Evolutionary conservation across 2,329 filamentous ascomycete species (phyloP).

Genomic region (Ophiostoma pallidulum): DNA sequence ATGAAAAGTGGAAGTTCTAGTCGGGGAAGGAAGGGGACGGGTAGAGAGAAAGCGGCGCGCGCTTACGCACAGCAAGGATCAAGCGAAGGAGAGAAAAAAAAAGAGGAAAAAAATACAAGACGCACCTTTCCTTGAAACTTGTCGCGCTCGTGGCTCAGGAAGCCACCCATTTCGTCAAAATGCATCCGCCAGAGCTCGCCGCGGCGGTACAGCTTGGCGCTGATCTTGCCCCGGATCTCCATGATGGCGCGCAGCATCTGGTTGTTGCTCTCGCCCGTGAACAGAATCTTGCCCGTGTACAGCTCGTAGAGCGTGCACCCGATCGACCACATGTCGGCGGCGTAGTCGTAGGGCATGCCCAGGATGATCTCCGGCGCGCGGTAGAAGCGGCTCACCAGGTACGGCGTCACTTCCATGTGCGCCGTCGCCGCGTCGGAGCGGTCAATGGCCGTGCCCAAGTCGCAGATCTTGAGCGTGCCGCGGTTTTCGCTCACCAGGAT

Average conservation of each 20-base stretch:
- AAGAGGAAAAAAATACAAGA: conserved; percentile 15
- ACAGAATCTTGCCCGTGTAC: conserved; percentile 95
- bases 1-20: no score
- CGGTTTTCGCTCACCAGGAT: conserved; percentile 81
- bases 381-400: conserved; percentile 95
- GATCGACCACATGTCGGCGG: conserved; percentile 95
- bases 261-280: conserved; percentile 92
- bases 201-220: conserved; percentile 76
- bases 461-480: conserved; percentile 85
- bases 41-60: conserved; percentile 2
- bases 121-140: conserved; percentile 74
- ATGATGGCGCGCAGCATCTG: conserved; percentile 96
- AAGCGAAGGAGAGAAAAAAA: background rate
- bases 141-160: conserved; percentile 76
- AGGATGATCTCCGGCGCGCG: conserved; percentile 94
- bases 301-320: conserved; percentile 95
- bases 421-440: conserved; percentile 64
- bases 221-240: conserved; percentile 89
- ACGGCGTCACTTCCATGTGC: conserved; percentile 79
- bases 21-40: no score
- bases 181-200: conserved; percentile 67
- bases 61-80: conserved; percentile 1
- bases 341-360: conserved; percentile 90
- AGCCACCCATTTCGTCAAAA: conserved; percentile 78
- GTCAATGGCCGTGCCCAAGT: conserved; percentile 92